Conservation (phyloP, 108 stramenopile species). For the Pseudonitzschia multiseries region DNA sequence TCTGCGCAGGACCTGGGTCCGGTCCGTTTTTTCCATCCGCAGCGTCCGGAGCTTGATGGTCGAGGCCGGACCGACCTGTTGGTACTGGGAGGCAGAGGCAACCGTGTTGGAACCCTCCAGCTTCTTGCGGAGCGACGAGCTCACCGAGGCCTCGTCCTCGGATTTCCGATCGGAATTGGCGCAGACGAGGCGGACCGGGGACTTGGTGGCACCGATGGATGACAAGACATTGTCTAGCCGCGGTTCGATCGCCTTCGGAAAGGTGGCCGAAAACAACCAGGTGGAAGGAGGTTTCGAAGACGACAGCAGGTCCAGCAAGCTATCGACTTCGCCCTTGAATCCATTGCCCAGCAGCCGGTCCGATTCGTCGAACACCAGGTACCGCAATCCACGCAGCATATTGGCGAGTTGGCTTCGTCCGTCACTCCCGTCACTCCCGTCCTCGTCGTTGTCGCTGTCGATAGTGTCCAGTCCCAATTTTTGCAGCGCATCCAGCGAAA, state of each 20-base stretch:
- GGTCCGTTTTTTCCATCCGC: slow-evolving; percentile 54
- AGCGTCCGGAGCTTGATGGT: slow-evolving; percentile 69
- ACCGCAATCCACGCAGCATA: slow-evolving; percentile 52
- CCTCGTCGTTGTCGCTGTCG: slow-evolving; percentile 22
- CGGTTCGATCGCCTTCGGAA: slow-evolving; percentile 88
- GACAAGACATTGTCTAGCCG: slow-evolving; percentile 78
- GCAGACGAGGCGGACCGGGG: slow-evolving; percentile 59
- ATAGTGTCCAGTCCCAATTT: slow-evolving; percentile 48
- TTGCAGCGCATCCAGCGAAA: slow-evolving; percentile 53
- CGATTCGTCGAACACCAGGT: slow-evolving; percentile 96
- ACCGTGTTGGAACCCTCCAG: slow-evolving; percentile 31
- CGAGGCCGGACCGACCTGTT: slow-evolving; percentile 56
- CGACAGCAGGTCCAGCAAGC: slow-evolving; percentile 51
- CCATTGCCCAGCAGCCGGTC: slow-evolving; percentile 82
- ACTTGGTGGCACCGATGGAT: slow-evolving; percentile 50
- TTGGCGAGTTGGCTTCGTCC: slow-evolving; percentile 49
- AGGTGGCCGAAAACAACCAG: slow-evolving; percentile 90
- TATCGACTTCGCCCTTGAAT: slow-evolving; percentile 78
- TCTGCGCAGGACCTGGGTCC: slow-evolving; percentile 61
- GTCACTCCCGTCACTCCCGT: slow-evolving; percentile 49
- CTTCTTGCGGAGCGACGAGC: slow-evolving; percentile 35
- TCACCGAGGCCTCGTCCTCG: slow-evolving; percentile 22
- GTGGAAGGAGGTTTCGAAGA: slow-evolving; percentile 28
- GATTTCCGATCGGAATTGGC: slow-evolving; percentile 45
- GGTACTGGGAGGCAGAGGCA: slow-evolving; percentile 18